Conservation (phyloP, 805 yeast species). For the Candida multigemmis region DNA sequence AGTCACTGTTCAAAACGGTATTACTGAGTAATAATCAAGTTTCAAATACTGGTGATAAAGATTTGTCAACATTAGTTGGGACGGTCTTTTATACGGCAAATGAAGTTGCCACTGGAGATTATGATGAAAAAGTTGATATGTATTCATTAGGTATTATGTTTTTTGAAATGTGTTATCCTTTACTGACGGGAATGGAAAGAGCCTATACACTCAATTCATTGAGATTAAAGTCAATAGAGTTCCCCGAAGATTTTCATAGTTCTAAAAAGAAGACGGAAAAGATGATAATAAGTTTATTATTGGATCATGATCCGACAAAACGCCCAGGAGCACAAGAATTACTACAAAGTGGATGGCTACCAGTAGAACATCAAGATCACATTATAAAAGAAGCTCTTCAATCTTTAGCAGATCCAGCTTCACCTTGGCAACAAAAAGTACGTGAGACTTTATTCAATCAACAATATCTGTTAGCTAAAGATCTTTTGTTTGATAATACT, state of each 20-base stretch:
- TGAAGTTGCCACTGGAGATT: constrained; percentile 74
- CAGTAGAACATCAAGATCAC: constrained; percentile 85
- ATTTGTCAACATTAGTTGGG: constrained; percentile 87
- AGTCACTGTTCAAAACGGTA: constrained; percentile 47
- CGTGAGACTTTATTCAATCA: constrained; percentile 79
- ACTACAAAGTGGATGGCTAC: constrained; percentile 73
- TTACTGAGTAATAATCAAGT: constrained; percentile 31
- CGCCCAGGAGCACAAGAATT: constrained; percentile 77
- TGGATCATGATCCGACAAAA: constrained; percentile 69
- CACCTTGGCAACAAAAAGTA: constrained; percentile 92
- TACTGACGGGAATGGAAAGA: constrained; percentile 93
- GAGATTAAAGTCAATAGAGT: constrained; percentile 48
- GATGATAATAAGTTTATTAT: constrained; percentile 53
- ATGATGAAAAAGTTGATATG: constrained; percentile 92
- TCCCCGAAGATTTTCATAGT: constrained; percentile 61
- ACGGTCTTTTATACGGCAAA: constrained; percentile 89
- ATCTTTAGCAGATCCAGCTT: constrained; percentile 79
- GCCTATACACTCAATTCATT: constrained; percentile 60
- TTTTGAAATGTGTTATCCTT: constrained; percentile 85
- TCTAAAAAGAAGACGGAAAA: constrained; percentile 48
- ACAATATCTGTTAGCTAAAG: constrained; percentile 78
- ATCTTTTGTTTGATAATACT: constrained; percentile 64
- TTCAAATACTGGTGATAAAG: constrained; percentile 38
- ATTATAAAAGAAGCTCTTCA: constrained; percentile 81
- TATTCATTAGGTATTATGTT: constrained; percentile 91